These are phyloP conservation scores for Cymodocea nodosa DNA, from an alignment of 116 monocot species.

Conservation along the genomic window DNA sequence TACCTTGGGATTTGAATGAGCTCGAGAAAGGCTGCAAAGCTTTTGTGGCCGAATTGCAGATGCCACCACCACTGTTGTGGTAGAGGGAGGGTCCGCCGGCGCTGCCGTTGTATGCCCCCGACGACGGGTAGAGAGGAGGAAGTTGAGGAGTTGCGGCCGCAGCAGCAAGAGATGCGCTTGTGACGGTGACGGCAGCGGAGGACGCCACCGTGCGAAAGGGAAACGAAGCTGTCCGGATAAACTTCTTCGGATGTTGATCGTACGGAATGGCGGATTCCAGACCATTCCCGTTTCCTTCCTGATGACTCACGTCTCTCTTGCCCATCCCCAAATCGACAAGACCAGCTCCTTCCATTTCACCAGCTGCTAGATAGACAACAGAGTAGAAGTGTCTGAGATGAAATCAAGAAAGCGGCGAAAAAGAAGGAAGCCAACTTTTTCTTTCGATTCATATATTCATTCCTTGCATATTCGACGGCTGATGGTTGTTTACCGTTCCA, in stretches of 20 bases:
- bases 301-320: neutral
- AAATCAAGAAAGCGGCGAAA: neutral
- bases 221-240: conserved; percentile 5
- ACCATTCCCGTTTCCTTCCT: conserved; percentile 1
- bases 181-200: too few species aligned
- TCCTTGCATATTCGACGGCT: too few species aligned
- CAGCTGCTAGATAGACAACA: neutral
- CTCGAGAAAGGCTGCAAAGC: conserved; percentile 9
- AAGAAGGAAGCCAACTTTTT: too few species aligned
- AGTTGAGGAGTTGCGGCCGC: neutral
- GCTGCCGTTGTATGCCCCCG: neutral
- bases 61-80: neutral
- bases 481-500: too few species aligned
- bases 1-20: conserved; percentile 7
- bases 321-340: neutral
- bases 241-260: conserved; percentile 10
- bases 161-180: too few species aligned
- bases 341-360: conserved; percentile 4
- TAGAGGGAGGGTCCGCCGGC: conserved; percentile 1
- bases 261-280: neutral
- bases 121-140: conserved; percentile 3
- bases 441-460: too few species aligned
- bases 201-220: neutral
- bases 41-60: neutral
- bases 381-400: neutral